Conservation (phyloP, 306 rosid species). For the Fragaria nilgerrensis region DNA sequence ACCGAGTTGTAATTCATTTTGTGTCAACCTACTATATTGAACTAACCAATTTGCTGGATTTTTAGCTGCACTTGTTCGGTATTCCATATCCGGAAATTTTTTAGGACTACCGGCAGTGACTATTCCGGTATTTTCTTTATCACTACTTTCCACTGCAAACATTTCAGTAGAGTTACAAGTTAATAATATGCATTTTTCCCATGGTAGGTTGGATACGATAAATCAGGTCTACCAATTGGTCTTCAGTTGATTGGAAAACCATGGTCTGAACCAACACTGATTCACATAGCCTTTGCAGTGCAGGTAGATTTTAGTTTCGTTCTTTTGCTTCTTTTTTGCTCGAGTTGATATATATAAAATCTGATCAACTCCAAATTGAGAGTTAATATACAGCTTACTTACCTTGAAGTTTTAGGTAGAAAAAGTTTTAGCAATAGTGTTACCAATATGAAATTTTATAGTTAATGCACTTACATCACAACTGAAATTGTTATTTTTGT, state of each 20-base stretch:
- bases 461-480: neutral
- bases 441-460: neutral
- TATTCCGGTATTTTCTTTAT: conserved; percentile 57
- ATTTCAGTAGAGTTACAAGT: neutral
- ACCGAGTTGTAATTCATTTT: neutral
- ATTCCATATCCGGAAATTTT: conserved; percentile 86
- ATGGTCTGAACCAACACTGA: conserved; percentile 86
- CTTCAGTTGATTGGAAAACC: conserved; percentile 93
- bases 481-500: conserved; percentile 12
- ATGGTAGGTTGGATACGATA: conserved; percentile 77
- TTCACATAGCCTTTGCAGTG: conserved; percentile 69
- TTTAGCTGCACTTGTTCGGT: conserved; percentile 88
- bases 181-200: conserved; percentile 2
- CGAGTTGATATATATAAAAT: neutral
- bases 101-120: conserved; percentile 91
- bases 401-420: neutral
- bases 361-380: neutral
- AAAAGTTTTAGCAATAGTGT: neutral
- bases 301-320: conserved; percentile 45
- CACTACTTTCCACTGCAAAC: neutral
- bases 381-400: neutral
- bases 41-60: neutral
- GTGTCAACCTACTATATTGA: neutral
- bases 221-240: conserved; percentile 85
- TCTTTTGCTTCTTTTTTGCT: neutral